Conservation (phyloP, 176 grass and related monocot species). For the Musa beccarii region DNA sequence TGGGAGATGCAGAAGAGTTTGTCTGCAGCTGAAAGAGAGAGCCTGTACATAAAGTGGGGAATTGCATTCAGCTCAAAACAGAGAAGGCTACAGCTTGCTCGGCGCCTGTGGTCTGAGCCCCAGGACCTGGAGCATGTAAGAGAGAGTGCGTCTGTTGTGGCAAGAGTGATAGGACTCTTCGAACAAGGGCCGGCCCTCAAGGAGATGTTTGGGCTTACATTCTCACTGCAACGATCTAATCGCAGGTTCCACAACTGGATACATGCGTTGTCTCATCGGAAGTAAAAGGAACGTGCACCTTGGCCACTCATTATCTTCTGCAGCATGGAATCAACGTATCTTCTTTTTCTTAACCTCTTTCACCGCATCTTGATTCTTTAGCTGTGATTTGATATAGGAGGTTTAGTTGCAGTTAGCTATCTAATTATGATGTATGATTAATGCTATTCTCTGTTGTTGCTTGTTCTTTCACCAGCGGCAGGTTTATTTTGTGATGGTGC, state of each 20-base stretch:
- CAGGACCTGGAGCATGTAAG: constrained; percentile 73
- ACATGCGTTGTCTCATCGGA: constrained; percentile 46
- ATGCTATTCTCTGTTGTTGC: too few relatives aligned
- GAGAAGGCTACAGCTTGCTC: constrained; percentile 60
- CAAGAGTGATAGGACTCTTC: constrained; percentile 67
- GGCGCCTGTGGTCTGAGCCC: constrained; percentile 61
- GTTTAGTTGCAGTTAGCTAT: too few relatives aligned
- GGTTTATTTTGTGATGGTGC: too few relatives aligned
- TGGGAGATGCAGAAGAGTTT: constrained; percentile 75
- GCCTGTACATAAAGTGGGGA: constrained; percentile 85
- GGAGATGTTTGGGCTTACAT: constrained; percentile 97
- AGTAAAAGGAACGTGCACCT: constrained; percentile 4
- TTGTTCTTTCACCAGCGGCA: too few relatives aligned
- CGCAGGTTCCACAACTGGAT: constrained; percentile 57
- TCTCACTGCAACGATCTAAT: constrained; percentile 53
- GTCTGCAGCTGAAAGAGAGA: constrained; percentile 57
- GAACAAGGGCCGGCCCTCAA: constrained; percentile 71
- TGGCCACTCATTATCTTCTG: too few relatives aligned
- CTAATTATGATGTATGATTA: too few relatives aligned
- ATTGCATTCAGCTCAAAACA: constrained; percentile 65
- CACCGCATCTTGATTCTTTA: too few relatives aligned
- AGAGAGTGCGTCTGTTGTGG: constrained; percentile 76
- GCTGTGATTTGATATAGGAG: too few relatives aligned
- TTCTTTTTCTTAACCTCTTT: too few relatives aligned
- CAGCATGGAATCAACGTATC: too few relatives aligned